These are phyloP conservation scores for Agrostemma githago DNA, from an alignment of 148 eudicot genomes.

Conservation along the genomic window DNA sequence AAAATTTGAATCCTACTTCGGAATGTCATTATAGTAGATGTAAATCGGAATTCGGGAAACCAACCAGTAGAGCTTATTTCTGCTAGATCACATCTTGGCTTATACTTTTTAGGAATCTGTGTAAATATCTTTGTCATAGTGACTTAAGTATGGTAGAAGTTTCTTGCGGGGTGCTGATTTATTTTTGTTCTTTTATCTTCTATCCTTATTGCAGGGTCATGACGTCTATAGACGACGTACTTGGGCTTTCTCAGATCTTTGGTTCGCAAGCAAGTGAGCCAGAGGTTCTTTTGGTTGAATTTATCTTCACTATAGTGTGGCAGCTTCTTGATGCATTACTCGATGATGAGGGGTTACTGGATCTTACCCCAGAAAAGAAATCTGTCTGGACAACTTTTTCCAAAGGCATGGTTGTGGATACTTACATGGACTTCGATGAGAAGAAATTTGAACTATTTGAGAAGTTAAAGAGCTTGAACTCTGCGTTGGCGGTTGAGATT, in stretches of 20 bases:
- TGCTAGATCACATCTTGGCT: background rate
- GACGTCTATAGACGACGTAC: conserved; percentile 51
- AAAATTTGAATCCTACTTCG: background rate
- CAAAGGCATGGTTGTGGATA: conserved; percentile 62
- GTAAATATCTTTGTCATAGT: background rate
- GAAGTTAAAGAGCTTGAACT: conserved; percentile 48
- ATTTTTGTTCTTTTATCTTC: background rate
- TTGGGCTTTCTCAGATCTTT: conserved; percentile 60
- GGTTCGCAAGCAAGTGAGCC: conserved; percentile 50
- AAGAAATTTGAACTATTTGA: conserved; percentile 49
- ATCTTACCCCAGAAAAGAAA: conserved; percentile 56
- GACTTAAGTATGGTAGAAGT: background rate
- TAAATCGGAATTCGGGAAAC: background rate
- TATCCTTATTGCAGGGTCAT: conserved; percentile 55
- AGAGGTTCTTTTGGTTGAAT: conserved; percentile 52
- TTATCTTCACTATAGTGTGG: conserved; percentile 60
- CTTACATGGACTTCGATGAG: conserved; percentile 34
- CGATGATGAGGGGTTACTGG: conserved; percentile 85
- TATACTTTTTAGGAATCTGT: background rate
- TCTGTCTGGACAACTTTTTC: conserved; percentile 46
- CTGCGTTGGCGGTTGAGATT: conserved; percentile 62
- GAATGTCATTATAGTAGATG: background rate
- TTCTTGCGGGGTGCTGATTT: background rate
- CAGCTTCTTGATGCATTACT: conserved; percentile 86
- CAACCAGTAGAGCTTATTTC: background rate